Evolutionary conservation across 495 filamentous ascomycete species (phyloP).

Genomic region (Stereocaulon alpinum): DNA sequence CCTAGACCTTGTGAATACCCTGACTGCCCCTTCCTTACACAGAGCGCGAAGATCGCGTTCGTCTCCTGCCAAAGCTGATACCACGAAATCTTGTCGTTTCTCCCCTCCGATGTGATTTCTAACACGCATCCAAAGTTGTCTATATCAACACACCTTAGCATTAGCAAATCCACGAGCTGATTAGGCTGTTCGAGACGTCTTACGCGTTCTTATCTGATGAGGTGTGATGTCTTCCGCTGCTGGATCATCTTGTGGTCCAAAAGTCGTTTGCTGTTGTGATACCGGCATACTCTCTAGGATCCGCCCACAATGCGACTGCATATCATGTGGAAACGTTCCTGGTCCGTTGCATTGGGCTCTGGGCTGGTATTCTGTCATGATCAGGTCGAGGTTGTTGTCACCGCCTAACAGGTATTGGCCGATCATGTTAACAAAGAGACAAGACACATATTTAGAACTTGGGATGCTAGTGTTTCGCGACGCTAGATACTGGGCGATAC

Average conservation of each 20-base stretch:
- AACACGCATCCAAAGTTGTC: neutral
- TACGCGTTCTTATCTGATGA: neutral
- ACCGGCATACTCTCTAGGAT: neutral
- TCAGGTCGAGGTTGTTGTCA: neutral
- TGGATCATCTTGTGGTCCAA: neutral
- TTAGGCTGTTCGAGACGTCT: neutral
- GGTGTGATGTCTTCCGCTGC: neutral
- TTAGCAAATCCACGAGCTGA: neutral
- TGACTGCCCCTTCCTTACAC: neutral
- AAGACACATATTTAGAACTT: neutral
- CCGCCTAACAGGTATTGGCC: neutral
- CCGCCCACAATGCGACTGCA: neutral
- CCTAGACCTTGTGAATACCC: neutral
- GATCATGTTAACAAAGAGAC: neutral
- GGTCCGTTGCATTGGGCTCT: neutral
- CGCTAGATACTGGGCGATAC: neutral
- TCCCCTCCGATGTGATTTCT: neutral
- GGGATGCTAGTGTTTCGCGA: neutral
- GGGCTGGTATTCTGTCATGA: conserved; percentile 3
- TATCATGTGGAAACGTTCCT: neutral
- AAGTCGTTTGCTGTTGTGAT: neutral
- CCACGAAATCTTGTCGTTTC: neutral
- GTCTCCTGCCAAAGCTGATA: neutral
- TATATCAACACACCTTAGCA: neutral
- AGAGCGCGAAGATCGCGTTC: neutral